phyloP scores from a whole-genome alignment of 2,329 filamentous ascomycete species.

The Phyllosticta citriasiana region DNA sequence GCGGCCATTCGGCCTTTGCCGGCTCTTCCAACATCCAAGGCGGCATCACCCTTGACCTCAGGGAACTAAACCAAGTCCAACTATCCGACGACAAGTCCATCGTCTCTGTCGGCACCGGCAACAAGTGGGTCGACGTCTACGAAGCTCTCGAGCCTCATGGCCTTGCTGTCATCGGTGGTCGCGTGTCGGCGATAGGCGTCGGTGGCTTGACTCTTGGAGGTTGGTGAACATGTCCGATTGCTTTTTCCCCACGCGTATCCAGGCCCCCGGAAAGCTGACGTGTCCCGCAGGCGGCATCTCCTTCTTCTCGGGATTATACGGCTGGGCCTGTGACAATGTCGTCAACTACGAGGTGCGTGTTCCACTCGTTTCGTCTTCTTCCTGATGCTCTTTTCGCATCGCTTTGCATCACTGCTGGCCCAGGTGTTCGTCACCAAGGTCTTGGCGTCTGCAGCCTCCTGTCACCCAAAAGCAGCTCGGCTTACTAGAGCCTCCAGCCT shows the following conservation, averaged over 20 bases:
- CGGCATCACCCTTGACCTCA: conserved; percentile 36
- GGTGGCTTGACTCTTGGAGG: conserved; percentile 25
- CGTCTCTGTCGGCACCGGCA: conserved; percentile 21
- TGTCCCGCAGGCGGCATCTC: conserved; percentile 23
- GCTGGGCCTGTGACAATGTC: conserved; percentile 28
- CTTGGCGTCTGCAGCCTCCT: not conserved
- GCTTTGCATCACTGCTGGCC: not conserved
- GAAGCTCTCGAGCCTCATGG: conserved; percentile 16
- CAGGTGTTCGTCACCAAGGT: not conserved
- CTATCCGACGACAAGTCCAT: conserved; percentile 18
- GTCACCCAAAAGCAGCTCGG: not conserved
- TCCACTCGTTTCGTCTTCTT: conserved; percentile 1
- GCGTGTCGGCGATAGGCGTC: conserved; percentile 22
- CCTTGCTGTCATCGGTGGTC: conserved; percentile 21
- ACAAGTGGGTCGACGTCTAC: conserved; percentile 24
- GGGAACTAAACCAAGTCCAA: conserved; percentile 20
- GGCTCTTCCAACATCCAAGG: conserved; percentile 32
- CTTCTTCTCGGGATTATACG: conserved; percentile 20
- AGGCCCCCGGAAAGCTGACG: not conserved
- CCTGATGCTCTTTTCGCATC: not conserved
- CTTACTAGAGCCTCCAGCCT: not conserved
- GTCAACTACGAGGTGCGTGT: conserved; percentile 24
- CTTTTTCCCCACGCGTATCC: not conserved
- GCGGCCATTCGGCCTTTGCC: conserved; percentile 32
- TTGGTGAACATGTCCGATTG: conserved; percentile 17